phyloP scores from a whole-genome alignment of 192 early-diverging fungal genomes.

The Coemansia sp. region DNA sequence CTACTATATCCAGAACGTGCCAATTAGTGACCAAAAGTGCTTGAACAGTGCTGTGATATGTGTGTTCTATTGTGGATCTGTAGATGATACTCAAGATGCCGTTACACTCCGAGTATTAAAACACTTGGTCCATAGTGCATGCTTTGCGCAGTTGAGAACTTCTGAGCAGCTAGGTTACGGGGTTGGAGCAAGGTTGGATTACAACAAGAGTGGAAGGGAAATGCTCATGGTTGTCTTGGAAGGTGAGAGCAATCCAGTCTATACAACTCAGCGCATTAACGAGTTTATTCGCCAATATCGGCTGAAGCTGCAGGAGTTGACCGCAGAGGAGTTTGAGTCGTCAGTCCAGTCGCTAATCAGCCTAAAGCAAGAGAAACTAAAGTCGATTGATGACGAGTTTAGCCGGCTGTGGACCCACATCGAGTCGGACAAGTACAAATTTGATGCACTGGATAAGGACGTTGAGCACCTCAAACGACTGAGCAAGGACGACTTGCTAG shows the following conservation, averaged over 20 bases:
- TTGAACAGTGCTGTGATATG: slow-evolving; percentile 81
- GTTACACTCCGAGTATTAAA: slow-evolving; percentile 64
- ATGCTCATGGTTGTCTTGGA: slow-evolving; percentile 73
- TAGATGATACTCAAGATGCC: slow-evolving; percentile 58
- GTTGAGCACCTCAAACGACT: slow-evolving; percentile 14
- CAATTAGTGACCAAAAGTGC: slow-evolving; percentile 66
- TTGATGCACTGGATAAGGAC: slow-evolving; percentile 56
- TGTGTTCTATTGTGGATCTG: slow-evolving; percentile 74
- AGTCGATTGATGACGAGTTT: slow-evolving; percentile 71
- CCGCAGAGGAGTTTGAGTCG: slow-evolving; percentile 60
- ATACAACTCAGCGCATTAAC: slow-evolving; percentile 77
- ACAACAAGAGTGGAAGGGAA: background rate
- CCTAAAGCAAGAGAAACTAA: slow-evolving; percentile 64
- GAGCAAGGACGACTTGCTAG: slow-evolving; percentile 27
- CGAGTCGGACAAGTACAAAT: slow-evolving; percentile 67
- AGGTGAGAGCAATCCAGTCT: slow-evolving; percentile 77
- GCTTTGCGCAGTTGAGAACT: slow-evolving; percentile 88
- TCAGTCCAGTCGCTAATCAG: slow-evolving; percentile 63
- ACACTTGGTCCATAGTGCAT: slow-evolving; percentile 76
- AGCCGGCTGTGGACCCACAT: slow-evolving; percentile 67
- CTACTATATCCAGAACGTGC: slow-evolving; percentile 14
- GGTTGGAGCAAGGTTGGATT: background rate
- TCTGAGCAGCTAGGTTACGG: slow-evolving; percentile 81
- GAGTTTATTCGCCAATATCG: slow-evolving; percentile 68
- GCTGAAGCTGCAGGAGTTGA: slow-evolving; percentile 48